Evolutionary conservation across 176 grass and related monocot species (phyloP).

Genomic region (Ensete glaucum): DNA sequence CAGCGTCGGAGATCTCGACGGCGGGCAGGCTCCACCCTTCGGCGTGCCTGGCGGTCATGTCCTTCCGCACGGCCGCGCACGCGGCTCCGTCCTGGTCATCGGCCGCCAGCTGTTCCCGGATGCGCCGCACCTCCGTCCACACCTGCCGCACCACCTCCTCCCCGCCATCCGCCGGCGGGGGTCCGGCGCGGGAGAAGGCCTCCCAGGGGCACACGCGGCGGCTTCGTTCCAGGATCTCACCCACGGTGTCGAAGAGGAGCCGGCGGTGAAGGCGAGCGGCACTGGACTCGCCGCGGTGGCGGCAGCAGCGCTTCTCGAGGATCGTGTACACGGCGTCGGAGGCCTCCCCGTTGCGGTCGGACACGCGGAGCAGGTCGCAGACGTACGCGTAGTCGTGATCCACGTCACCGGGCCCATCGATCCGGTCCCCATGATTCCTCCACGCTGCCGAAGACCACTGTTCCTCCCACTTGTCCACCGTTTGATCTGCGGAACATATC

Average conservation of each 20-base stretch:
- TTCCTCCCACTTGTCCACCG: slow-evolving; percentile 7
- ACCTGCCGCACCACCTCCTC: slow-evolving; percentile 27
- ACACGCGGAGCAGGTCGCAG: slow-evolving; percentile 33
- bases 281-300: not conserved
- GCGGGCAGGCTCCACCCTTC: slow-evolving; percentile 9
- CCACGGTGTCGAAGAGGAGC: slow-evolving; percentile 52
- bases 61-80: slow-evolving; percentile 41
- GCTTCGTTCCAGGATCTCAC: slow-evolving; percentile 50
- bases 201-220: slow-evolving; percentile 46
- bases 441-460: not conserved
- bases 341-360: slow-evolving; percentile 10
- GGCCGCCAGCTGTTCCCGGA: slow-evolving; percentile 26
- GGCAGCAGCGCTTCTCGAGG: slow-evolving; percentile 23
- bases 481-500: not conserved
- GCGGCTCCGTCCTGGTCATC: slow-evolving; percentile 7
- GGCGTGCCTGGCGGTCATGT: slow-evolving; percentile 29
- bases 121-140: slow-evolving; percentile 45
- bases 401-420: slow-evolving; percentile 10
- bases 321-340: slow-evolving; percentile 31
- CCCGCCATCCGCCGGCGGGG: not conserved
- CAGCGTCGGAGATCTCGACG: not conserved
- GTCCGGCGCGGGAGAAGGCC: not conserved
- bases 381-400: slow-evolving; percentile 62
- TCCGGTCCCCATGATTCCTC: not conserved
- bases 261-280: slow-evolving; percentile 38